phyloP scores from a whole-genome alignment of 768 basidiomycete species.

The Basidioascus undulatus region DNA sequence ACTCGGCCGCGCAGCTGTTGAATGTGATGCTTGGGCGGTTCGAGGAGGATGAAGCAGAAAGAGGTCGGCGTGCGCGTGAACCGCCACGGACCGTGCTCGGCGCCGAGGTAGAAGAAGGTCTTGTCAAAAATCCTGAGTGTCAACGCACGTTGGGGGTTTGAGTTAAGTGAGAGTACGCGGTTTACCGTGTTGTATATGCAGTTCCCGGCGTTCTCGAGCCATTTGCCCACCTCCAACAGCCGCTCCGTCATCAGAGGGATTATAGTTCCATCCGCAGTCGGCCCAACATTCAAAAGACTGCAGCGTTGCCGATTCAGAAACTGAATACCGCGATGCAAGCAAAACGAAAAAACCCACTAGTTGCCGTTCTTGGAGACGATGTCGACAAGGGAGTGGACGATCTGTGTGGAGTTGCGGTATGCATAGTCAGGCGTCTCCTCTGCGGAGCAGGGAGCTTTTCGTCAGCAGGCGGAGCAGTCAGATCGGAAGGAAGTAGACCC shows the following conservation, averaged over 20 bases:
- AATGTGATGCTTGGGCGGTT: conserved; percentile 1
- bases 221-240: conserved; percentile 7
- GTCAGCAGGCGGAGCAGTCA: not conserved
- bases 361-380: conserved; percentile 40
- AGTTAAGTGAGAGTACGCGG: too few relatives aligned
- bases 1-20: conserved; percentile 16
- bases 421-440: conserved; percentile 16
- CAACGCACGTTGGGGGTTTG: too few relatives aligned
- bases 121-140: too few relatives aligned
- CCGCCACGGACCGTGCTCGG: conserved; percentile 21
- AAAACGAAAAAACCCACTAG: conserved; percentile 21
- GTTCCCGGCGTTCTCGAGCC: conserved; percentile 8
- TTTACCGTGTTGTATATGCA: too few relatives aligned
- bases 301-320: not conserved
- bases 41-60: conserved; percentile 29
- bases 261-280: conserved; percentile 7
- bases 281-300: not conserved
- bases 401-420: conserved; percentile 28
- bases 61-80: conserved; percentile 29
- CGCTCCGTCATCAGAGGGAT: conserved; percentile 7
- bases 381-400: conserved; percentile 30
- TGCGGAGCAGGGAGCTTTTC: conserved; percentile 1
- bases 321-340: not conserved
- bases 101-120: conserved; percentile 28
- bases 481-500: too few relatives aligned